Evolutionary conservation across 75 land plant genomes (phyloP).

Genomic region (Adiantum capillusveneris): DNA sequence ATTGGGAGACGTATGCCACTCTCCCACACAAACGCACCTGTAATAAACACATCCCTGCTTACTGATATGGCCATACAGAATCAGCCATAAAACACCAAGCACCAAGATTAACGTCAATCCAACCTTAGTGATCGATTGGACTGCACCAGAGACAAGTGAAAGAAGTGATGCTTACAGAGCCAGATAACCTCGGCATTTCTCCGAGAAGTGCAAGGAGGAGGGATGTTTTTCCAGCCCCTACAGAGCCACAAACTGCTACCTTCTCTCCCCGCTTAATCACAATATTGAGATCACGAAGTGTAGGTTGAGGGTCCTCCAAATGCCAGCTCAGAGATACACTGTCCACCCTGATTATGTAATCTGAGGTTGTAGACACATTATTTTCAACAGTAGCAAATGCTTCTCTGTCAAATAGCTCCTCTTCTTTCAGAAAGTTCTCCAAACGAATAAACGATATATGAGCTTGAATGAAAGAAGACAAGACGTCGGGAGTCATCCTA

Average conservation of each 20-base stretch:
- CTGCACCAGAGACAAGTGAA: neutral
- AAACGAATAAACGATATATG: conserved; percentile 48
- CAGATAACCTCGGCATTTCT: conserved; percentile 59
- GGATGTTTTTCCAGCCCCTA: conserved; percentile 87
- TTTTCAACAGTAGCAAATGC: neutral
- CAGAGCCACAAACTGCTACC: conserved; percentile 89
- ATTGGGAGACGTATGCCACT: conserved; percentile 83
- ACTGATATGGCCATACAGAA: neutral
- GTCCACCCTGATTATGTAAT: neutral
- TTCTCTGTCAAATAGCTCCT: conserved; percentile 27
- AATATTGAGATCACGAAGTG: conserved; percentile 5
- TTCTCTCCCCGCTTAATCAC: conserved; percentile 14
- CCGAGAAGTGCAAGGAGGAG: conserved; percentile 78
- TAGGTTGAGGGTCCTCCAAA: neutral
- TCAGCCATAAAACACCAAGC: neutral
- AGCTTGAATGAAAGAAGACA: conserved; percentile 41
- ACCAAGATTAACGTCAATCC: neutral
- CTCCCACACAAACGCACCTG: conserved; percentile 38
- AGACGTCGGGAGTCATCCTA: conserved; percentile 59
- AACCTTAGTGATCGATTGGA: too few relatives aligned
- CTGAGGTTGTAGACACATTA: neutral
- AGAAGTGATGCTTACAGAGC: conserved; percentile 36
- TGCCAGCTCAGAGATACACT: neutral
- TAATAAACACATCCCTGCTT: neutral
- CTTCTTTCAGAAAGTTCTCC: conserved; percentile 47